Percentiles rank a stretch among this genome's conserved stretches.
Conservation (phyloP, 2,329 filamentous ascomycete genomes). For the Scedosporium aurantiacum region DNA sequence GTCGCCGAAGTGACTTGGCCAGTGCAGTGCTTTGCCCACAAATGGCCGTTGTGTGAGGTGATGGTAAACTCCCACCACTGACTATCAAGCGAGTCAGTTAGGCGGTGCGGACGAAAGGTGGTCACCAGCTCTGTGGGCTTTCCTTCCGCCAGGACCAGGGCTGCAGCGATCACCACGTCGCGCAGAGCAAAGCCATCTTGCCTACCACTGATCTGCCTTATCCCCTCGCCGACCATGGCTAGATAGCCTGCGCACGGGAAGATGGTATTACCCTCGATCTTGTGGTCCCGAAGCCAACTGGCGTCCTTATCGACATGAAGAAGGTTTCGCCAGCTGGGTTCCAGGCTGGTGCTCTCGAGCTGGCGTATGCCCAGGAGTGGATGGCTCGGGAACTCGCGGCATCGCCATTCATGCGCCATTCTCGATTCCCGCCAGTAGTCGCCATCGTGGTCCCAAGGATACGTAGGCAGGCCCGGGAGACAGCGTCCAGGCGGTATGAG, state of each 20-base stretch:
- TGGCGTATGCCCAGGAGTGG: constrained; percentile 25
- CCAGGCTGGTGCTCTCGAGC: constrained; percentile 11
- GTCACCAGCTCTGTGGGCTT: constrained; percentile 7
- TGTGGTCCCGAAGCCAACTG: constrained; percentile 29
- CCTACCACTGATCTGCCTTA: constrained; percentile 10
- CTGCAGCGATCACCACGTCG: constrained; percentile 5
- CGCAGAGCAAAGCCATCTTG: not conserved
- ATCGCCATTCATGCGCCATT: constrained; percentile 17
- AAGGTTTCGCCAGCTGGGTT: constrained; percentile 17
- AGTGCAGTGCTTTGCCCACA: not conserved
- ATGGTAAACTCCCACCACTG: not conserved
- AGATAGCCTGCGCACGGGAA: constrained; percentile 28
- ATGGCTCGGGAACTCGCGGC: constrained; percentile 19
- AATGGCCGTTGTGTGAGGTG: not conserved
- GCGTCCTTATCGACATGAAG: constrained; percentile 13
- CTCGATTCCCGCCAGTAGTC: constrained; percentile 22
- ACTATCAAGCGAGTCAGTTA: not conserved
- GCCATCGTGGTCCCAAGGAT: constrained; percentile 25
- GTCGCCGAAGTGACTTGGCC: not conserved
- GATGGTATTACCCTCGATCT: constrained; percentile 17
- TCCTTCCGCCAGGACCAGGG: constrained; percentile 1
- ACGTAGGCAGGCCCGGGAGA: constrained; percentile 23
- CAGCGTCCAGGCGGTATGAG: not conserved
- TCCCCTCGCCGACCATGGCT: constrained; percentile 21
- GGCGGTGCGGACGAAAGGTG: not conserved